Base-by-base conservation (phyloP, 164 flowering plant genomes). In the Stephania japonica region DNA sequence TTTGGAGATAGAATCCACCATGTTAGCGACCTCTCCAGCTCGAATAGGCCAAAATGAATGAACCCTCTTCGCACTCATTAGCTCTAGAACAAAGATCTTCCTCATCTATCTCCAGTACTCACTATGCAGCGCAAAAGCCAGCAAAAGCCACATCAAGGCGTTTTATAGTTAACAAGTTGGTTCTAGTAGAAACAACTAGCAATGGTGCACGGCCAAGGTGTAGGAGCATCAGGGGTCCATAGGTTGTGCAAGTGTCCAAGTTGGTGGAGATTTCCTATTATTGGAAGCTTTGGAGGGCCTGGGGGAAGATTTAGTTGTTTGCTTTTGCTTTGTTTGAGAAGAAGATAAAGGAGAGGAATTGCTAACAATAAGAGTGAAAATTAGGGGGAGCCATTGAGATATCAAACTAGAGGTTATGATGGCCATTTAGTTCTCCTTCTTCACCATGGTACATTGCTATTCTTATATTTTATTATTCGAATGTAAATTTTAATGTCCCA, bases 31-130 rank as follows among this genome's bases (percentile, higher is more conserved):
- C n/a, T 72, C 70, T 68, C 42, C 70, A 19, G 19, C 50, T 44
- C 75, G 64, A 5, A 65, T 2, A 4, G 23, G 25, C 24, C 75
- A 59, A 65, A 43, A 72, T n/a, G 69, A 72, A 41, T 24, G 68
- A 14, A 72, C 75, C 49, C 75, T 63, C 42, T 72, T 72, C 24
- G 25, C 7, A n/a, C 69, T 72, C 7, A 72, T 26, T 7, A 72
- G 56, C 42, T 72, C 62, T 18, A 42, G 41, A 25, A 65, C 66
- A 62, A 41, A 64, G 14, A 72, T 16, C 61, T 72, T 72, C 8
- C 42, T 23, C 32, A 72, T 43, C 25, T 72, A 69, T 44, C 75
- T 65, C 75, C 69, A 72, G n/a, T 65, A 43, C 21, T 26, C 62
- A 5, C 69, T 16, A 65, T 72, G 63, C 9, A 68, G 74, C 10